Evolutionary conservation across 441 rosid species (phyloP).

Genomic region (Gossypium trilobum): DNA sequence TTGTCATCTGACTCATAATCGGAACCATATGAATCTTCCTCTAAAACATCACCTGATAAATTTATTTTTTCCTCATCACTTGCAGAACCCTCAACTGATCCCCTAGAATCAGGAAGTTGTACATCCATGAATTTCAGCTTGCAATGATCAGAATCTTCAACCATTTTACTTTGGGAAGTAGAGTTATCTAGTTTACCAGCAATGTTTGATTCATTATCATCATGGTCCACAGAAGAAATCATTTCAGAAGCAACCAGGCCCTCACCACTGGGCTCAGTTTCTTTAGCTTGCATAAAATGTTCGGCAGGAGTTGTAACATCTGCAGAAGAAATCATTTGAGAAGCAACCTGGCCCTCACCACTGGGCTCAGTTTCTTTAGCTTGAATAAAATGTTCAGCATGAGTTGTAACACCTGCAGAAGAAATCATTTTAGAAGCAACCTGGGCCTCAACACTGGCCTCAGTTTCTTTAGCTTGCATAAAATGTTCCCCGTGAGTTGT

Average conservation of each 20-base stretch:
- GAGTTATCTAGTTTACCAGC: constrained; percentile 25
- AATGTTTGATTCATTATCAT: constrained; percentile 21
- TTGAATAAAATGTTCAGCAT: constrained; percentile 9
- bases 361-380: constrained; percentile 17
- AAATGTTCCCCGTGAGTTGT: constrained; percentile 6
- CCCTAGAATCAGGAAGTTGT: constrained; percentile 24
- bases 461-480: constrained; percentile 14
- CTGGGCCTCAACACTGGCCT: constrained; percentile 17
- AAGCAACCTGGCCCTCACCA: constrained; percentile 19
- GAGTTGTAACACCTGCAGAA: constrained; percentile 11
- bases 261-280: constrained; percentile 16
- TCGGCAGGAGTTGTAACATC: constrained; percentile 9
- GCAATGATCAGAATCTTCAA: constrained; percentile 19
- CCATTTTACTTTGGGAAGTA: constrained; percentile 24
- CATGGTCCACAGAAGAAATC: constrained; percentile 20
- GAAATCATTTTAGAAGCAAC: constrained; percentile 19
- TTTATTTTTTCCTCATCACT: constrained; percentile 59
- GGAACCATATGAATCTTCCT: constrained; percentile 37
- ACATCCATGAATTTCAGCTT: constrained; percentile 23
- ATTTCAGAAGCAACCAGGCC: constrained; percentile 22
- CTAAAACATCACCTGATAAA: constrained; percentile 40
- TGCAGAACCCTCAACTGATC: constrained; percentile 30
- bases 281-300: constrained; percentile 13
- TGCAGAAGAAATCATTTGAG: constrained; percentile 16
- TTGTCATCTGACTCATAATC: constrained; percentile 44